Conservation (phyloP, 2,329 filamentous ascomycete genomes). For the Stagonosporopsis rhizophila region DNA sequence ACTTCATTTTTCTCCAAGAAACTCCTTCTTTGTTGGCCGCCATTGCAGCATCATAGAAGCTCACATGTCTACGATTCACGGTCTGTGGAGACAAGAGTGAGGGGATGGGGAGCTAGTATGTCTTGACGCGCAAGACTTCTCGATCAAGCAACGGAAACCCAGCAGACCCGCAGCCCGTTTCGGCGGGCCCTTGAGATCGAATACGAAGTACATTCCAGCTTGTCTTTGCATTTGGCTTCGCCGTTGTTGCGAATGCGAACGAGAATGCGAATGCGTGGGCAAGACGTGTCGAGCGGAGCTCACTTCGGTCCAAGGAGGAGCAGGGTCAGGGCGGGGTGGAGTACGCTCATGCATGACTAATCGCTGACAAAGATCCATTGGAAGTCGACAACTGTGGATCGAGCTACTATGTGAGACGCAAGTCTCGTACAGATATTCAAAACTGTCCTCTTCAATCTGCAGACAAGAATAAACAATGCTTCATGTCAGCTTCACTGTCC, state of each 20-base stretch:
- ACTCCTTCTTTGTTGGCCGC: neutral
- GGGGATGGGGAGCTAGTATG: neutral
- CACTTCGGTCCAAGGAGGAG: neutral
- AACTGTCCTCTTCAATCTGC: too few relatives aligned
- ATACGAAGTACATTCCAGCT: slow-evolving; percentile 2
- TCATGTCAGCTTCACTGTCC: neutral
- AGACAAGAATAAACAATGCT: neutral
- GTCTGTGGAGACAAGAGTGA: neutral
- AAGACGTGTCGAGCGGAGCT: neutral
- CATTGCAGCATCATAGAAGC: neutral
- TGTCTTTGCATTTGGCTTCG: neutral
- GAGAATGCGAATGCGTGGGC: neutral
- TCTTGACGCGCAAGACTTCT: neutral
- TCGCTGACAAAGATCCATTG: neutral
- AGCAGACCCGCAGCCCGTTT: slow-evolving; percentile 1
- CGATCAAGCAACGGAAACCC: neutral
- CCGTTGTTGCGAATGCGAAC: neutral
- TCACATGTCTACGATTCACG: slow-evolving; percentile 11
- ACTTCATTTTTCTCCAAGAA: neutral
- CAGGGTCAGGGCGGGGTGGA: too few relatives aligned
- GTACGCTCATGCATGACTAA: neutral
- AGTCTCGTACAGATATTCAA: too few relatives aligned
- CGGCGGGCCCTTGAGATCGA: neutral
- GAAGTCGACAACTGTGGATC: neutral
- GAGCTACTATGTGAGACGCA: neutral